Evolutionary conservation across 2,329 filamentous ascomycete genomes (phyloP).

Genomic region (Fusarium sororula): DNA sequence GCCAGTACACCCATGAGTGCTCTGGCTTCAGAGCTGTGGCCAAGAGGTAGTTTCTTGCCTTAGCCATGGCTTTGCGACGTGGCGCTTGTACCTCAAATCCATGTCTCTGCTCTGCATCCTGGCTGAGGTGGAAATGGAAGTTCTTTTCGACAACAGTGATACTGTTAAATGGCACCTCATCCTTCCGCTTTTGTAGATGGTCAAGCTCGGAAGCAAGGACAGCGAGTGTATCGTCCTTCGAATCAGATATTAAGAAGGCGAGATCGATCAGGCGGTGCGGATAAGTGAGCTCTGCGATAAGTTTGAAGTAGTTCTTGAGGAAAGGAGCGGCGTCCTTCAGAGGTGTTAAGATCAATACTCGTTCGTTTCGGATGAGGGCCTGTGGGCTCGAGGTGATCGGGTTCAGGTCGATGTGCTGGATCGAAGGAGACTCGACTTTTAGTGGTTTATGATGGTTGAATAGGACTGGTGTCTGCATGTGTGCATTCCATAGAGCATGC

Average conservation of each 20-base stretch:
- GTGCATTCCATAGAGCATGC: constrained; percentile 86
- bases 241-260: constrained; percentile 93
- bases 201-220: constrained; percentile 85
- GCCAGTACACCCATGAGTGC: constrained; percentile 99
- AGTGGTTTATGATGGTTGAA: constrained; percentile 95
- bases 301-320: constrained; percentile 91
- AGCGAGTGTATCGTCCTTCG: constrained; percentile 89
- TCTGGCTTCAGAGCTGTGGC: constrained; percentile 86
- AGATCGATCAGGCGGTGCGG: constrained; percentile 96
- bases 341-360: constrained; percentile 90
- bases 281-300: constrained; percentile 88
- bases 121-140: constrained; percentile 79
- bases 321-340: constrained; percentile 87
- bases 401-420: constrained; percentile 86
- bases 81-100: constrained; percentile 88
- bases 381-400: constrained; percentile 81
- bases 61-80: constrained; percentile 88
- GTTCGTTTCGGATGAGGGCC: constrained; percentile 82
- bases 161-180: constrained; percentile 85
- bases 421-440: constrained; percentile 81
- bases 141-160: constrained; percentile 90
- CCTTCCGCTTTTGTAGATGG: constrained; percentile 82
- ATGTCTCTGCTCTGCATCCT: constrained; percentile 85
- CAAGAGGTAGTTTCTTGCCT: constrained; percentile 91
- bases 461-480: constrained; percentile 90